A percentile compares a stretch with the other conserved stretches of the same genome.
Conservation (phyloP, 176 grass and related monocot genomes). For the Areca catechu region DNA sequence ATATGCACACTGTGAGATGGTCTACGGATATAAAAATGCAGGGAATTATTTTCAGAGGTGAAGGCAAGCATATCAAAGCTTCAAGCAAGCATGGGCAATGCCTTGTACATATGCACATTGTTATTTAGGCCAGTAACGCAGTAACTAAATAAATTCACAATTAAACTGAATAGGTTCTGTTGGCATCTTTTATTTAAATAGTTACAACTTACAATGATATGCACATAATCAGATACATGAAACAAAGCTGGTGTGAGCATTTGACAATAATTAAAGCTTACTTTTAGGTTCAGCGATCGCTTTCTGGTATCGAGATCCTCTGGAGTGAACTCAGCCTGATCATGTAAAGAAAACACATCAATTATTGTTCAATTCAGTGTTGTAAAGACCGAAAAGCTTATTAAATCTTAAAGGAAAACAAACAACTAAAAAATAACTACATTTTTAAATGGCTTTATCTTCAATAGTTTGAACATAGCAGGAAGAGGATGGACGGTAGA, state of each 20-base stretch:
- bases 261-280: slow-evolving; percentile 22
- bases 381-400: neutral
- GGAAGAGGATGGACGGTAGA: slow-evolving; percentile 44
- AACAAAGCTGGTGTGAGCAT: too few species aligned
- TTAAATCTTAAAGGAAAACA: neutral
- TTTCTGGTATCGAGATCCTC: slow-evolving; percentile 49
- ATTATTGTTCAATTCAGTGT: too few species aligned
- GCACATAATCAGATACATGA: too few species aligned
- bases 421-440: slow-evolving; percentile 16
- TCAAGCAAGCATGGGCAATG: too few species aligned
- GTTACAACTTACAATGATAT: too few species aligned
- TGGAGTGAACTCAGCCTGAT: slow-evolving; percentile 77
- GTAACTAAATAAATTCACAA: neutral
- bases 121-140: neutral
- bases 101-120: neutral
- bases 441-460: slow-evolving; percentile 45
- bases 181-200: too few species aligned
- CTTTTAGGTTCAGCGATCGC: slow-evolving; percentile 41
- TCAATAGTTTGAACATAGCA: slow-evolving; percentile 51
- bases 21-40: too few species aligned
- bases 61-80: too few species aligned
- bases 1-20: neutral
- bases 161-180: neutral
- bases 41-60: too few species aligned
- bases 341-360: neutral